phyloP scores from a whole-genome alignment of 1,284 basidiomycete genomes.

The Volvariella volvacea region DNA sequence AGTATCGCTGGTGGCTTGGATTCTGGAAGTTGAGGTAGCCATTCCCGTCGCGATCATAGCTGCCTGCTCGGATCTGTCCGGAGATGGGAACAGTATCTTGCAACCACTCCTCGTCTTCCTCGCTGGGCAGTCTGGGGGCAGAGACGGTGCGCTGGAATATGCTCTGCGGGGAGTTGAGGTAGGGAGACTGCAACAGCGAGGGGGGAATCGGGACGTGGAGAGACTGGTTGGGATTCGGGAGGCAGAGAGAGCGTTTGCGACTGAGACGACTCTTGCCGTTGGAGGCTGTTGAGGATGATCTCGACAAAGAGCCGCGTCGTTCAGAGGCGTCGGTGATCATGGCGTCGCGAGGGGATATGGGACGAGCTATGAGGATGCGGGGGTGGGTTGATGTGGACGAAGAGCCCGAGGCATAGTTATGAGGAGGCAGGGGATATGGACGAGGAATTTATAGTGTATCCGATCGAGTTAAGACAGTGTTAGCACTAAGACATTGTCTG shows the following conservation, averaged over 20 bases:
- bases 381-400: not conserved
- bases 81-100: conserved; percentile 49
- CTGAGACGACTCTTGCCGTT: not conserved
- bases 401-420: conserved; percentile 1
- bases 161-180: conserved; percentile 41
- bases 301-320: not conserved
- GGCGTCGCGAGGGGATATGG: not conserved
- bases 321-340: not conserved
- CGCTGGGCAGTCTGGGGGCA: conserved; percentile 30
- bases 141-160: conserved; percentile 34
- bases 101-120: conserved; percentile 51
- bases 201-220: conserved; percentile 45
- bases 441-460: not conserved
- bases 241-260: conserved; percentile 18
- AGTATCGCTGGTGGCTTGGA: no score
- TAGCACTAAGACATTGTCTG: conserved; percentile 1
- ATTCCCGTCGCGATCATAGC: no score
- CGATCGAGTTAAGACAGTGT: not conserved
- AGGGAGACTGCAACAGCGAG: conserved; percentile 44
- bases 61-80: not conserved
- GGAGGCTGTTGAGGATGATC: not conserved
- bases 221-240: conserved; percentile 17
- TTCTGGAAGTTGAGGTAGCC: no score
- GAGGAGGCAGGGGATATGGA: not conserved
- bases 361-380: not conserved